Evolutionary conservation across 768 basidiomycete species (phyloP).

Genomic region (Boletus sensibilis): DNA sequence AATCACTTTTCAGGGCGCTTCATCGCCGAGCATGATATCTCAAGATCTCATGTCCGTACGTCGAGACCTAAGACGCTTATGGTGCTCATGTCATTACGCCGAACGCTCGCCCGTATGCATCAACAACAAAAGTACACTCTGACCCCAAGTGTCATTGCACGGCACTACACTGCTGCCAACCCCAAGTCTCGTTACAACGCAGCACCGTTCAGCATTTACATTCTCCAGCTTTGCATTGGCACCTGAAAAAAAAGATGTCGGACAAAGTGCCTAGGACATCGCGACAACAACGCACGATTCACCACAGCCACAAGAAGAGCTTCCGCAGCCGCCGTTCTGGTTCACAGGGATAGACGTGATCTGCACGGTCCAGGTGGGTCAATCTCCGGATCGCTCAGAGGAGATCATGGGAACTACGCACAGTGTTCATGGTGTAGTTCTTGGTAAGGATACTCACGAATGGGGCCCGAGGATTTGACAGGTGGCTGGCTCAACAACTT

Average conservation of each 20-base stretch:
- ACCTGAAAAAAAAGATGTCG: background rate
- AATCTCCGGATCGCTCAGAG: background rate
- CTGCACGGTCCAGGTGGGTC: background rate
- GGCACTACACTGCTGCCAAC: background rate
- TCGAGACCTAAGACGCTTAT: no score
- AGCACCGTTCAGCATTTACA: background rate
- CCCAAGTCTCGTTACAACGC: no score
- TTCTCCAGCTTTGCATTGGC: background rate
- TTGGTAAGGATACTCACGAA: background rate
- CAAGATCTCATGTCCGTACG: no score
- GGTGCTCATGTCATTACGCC: no score
- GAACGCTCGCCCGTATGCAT: background rate
- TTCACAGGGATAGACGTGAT: slow-evolving; percentile 3
- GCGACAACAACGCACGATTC: background rate
- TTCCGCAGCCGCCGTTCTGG: slow-evolving; percentile 8
- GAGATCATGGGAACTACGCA: background rate
- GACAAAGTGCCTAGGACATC: background rate
- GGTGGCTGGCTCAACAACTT: background rate
- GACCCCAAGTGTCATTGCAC: no score
- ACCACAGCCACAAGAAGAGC: background rate
- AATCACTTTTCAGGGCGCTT: no score
- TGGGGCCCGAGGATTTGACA: background rate
- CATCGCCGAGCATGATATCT: no score
- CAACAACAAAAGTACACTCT: background rate
- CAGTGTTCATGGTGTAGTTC: slow-evolving; percentile 2